Evolutionary conservation across 106 monocot species (phyloP).

Genomic region (Xerophyta viscosa): DNA sequence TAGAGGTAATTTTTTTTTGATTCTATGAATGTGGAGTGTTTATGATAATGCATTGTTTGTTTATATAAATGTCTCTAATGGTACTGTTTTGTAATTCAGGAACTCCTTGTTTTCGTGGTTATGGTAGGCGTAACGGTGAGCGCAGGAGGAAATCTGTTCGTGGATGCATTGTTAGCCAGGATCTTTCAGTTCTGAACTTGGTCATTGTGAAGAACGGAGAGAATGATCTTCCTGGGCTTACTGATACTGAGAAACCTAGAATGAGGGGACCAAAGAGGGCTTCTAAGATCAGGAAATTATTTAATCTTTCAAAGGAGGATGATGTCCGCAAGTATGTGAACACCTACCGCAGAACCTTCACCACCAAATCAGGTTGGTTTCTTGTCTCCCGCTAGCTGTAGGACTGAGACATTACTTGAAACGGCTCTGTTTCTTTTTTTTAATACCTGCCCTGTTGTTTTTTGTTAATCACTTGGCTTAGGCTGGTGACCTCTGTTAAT

Average conservation of each 20-base stretch:
- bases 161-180: slow-evolving; percentile 47
- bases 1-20: slow-evolving; percentile 27
- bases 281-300: slow-evolving; percentile 53
- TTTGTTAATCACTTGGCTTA: no score
- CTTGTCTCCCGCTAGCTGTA: no score
- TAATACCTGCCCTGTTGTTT: no score
- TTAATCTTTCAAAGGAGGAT: slow-evolving; percentile 56
- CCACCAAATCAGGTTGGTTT: slow-evolving; percentile 11
- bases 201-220: slow-evolving; percentile 54
- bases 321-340: slow-evolving; percentile 56
- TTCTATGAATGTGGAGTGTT: no score
- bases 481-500: no score
- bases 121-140: slow-evolving; percentile 47
- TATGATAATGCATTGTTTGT: no score
- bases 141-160: slow-evolving; percentile 47
- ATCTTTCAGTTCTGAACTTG: slow-evolving; percentile 39
- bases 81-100: no score
- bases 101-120: slow-evolving; percentile 42
- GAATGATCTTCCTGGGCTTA: slow-evolving; percentile 52
- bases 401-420: no score
- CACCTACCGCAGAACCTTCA: slow-evolving; percentile 41
- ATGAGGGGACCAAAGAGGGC: slow-evolving; percentile 66
- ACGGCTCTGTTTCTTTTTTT: no score
- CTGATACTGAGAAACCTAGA: slow-evolving; percentile 57
- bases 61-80: no score